Conservation (phyloP, 2,329 filamentous ascomycete genomes). For the Lachnellula arida region DNA sequence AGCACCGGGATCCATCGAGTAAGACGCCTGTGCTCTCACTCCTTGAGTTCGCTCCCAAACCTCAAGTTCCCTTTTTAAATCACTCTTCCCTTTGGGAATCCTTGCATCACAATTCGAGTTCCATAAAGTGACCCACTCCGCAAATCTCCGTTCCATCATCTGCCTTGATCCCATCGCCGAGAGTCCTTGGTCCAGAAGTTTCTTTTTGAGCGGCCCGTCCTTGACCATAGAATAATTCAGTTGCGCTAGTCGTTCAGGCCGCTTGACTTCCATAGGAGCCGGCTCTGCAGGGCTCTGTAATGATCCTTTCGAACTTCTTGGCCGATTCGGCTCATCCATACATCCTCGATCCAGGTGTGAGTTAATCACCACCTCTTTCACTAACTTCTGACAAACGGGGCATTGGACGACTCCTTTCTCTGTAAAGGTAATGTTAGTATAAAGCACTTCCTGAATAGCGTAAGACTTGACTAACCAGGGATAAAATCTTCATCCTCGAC, state of each 20-base stretch:
- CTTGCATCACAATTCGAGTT: slow-evolving; percentile 94
- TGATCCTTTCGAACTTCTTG: background rate
- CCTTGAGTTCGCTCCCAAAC: slow-evolving; percentile 84
- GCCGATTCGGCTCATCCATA: slow-evolving; percentile 13
- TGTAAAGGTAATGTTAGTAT: slow-evolving; percentile 8
- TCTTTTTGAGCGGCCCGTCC: slow-evolving; percentile 72
- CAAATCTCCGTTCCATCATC: slow-evolving; percentile 74
- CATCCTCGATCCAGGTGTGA: slow-evolving; percentile 65
- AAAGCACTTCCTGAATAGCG: background rate
- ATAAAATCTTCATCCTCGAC: slow-evolving; percentile 27
- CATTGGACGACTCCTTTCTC: slow-evolving; percentile 66
- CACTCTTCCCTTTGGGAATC: slow-evolving; percentile 61
- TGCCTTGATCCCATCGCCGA: slow-evolving; percentile 62
- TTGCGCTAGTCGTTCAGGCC: slow-evolving; percentile 53
- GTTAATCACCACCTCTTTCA: slow-evolving; percentile 77
- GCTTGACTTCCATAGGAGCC: slow-evolving; percentile 23
- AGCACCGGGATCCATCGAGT: slow-evolving; percentile 36
- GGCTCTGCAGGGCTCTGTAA: slow-evolving; percentile 2
- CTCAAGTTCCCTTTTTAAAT: slow-evolving; percentile 75
- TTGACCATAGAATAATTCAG: slow-evolving; percentile 86
- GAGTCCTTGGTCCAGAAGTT: slow-evolving; percentile 75
- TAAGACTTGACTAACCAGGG: slow-evolving; percentile 22
- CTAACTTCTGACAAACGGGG: slow-evolving; percentile 69
- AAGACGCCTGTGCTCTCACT: slow-evolving; percentile 44
- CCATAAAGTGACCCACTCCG: slow-evolving; percentile 92